These are phyloP conservation scores for Boletus huronensis DNA, from an alignment of 768 basidiomycete species.

Conservation along the genomic window DNA sequence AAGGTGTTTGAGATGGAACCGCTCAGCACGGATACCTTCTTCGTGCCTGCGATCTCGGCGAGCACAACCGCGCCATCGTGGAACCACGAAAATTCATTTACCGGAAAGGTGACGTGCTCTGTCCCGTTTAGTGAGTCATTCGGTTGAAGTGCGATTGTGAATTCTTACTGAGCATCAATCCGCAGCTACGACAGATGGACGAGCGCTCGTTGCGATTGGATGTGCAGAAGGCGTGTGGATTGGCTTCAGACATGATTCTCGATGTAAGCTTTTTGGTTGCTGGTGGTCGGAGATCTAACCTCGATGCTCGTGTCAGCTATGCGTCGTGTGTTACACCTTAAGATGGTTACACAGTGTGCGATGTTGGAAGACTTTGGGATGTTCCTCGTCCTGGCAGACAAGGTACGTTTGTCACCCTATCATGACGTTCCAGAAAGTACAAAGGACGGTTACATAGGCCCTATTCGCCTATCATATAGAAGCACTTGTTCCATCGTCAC, in stretches of 20 bases:
- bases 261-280: slow-evolving; percentile 45
- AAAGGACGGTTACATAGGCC: slow-evolving; percentile 41
- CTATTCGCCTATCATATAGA: slow-evolving; percentile 95
- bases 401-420: slow-evolving; percentile 40
- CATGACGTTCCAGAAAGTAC: not conserved
- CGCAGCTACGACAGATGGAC: slow-evolving; percentile 76
- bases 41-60: slow-evolving; percentile 62
- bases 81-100: slow-evolving; percentile 67
- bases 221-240: slow-evolving; percentile 97
- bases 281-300: slow-evolving; percentile 2
- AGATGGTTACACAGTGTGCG: slow-evolving; percentile 92
- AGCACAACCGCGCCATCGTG: slow-evolving; percentile 49
- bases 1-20: slow-evolving; percentile 94
- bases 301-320: slow-evolving; percentile 51
- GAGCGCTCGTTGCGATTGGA: slow-evolving; percentile 86
- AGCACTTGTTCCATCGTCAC: slow-evolving; percentile 87
- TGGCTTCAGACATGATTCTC: slow-evolving; percentile 83
- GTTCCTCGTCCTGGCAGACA: slow-evolving; percentile 92
- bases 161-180: slow-evolving; percentile 8
- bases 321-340: slow-evolving; percentile 89
- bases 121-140: slow-evolving; percentile 76
- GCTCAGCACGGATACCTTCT: slow-evolving; percentile 84
- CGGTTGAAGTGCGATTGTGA: not conserved
- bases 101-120: slow-evolving; percentile 90
- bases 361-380: slow-evolving; percentile 97